A percentile compares a stretch with the other conserved stretches of the same genome.
Conservation (phyloP, 257 asterid species). For the Linaria vulgaris region DNA sequence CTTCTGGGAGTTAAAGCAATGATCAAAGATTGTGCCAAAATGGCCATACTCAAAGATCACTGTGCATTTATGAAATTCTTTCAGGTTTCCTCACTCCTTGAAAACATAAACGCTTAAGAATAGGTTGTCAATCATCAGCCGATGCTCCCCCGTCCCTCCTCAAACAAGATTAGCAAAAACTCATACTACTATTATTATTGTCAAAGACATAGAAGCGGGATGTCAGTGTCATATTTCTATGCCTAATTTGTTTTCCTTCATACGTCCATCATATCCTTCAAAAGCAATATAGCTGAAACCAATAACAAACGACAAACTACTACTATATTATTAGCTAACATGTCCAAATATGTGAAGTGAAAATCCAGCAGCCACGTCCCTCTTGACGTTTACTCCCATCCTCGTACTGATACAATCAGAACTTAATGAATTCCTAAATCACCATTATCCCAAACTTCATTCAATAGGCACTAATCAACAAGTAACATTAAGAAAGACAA, state of each 20-base stretch:
- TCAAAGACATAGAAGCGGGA: too few species aligned
- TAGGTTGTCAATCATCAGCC: not conserved
- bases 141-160: not conserved
- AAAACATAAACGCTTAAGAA: not conserved
- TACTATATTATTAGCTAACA: too few species aligned
- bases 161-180: too few species aligned
- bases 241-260: not conserved
- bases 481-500: not conserved
- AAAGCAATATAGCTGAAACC: not conserved
- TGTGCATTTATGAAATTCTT: not conserved
- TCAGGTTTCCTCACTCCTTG: not conserved
- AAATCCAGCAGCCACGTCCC: too few species aligned
- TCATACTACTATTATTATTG: too few species aligned
- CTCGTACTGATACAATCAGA: not conserved
- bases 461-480: not conserved
- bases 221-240: too few species aligned
- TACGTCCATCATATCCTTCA: not conserved
- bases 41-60: too few species aligned
- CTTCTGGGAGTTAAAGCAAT: not conserved
- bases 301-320: not conserved
- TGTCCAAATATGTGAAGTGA: too few species aligned
- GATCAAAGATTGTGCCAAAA: not conserved
- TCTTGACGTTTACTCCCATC: too few species aligned
- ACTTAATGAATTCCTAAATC: not conserved
- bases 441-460: not conserved